Percentiles rank a stretch among this genome's conserved stretches.
Conservation (phyloP, 257 asterid genomes). For the Linderniella brevidens region DNA sequence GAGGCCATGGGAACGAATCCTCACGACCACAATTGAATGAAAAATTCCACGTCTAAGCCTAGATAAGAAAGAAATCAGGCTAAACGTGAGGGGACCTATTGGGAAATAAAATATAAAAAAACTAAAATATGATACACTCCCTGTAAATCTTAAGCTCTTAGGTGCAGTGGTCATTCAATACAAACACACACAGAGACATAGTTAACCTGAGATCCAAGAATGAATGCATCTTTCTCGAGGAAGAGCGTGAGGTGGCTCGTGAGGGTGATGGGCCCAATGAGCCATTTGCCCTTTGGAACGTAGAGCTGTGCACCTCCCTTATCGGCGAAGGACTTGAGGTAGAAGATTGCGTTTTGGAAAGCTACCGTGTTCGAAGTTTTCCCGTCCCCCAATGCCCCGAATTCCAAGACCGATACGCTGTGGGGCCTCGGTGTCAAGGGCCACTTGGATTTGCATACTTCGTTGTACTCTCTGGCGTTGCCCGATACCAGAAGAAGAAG, state of each 20-base stretch:
- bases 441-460: constrained; percentile 51
- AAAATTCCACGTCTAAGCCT: no score
- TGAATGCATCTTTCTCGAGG: constrained; percentile 73
- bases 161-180: no score
- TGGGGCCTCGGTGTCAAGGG: constrained; percentile 87
- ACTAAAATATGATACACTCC: no score
- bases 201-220: constrained; percentile 78
- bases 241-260: constrained; percentile 95
- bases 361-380: constrained; percentile 76
- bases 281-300: constrained; percentile 89
- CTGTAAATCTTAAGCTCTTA: no score
- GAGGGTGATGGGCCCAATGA: constrained; percentile 72
- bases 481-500: constrained; percentile 38
- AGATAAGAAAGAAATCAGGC: no score
- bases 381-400: constrained; percentile 95
- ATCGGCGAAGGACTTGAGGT: constrained; percentile 82
- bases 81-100: no score
- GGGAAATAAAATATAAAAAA: no score
- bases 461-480: constrained; percentile 26
- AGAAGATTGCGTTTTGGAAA: constrained; percentile 91
- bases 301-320: constrained; percentile 99
- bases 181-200: no score
- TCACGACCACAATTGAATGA: no score
- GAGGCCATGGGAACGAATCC: no score
- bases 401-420: constrained; percentile 87